Conservation (phyloP, 2,329 filamentous ascomycete genomes). For the Phyllachora maydis region DNA sequence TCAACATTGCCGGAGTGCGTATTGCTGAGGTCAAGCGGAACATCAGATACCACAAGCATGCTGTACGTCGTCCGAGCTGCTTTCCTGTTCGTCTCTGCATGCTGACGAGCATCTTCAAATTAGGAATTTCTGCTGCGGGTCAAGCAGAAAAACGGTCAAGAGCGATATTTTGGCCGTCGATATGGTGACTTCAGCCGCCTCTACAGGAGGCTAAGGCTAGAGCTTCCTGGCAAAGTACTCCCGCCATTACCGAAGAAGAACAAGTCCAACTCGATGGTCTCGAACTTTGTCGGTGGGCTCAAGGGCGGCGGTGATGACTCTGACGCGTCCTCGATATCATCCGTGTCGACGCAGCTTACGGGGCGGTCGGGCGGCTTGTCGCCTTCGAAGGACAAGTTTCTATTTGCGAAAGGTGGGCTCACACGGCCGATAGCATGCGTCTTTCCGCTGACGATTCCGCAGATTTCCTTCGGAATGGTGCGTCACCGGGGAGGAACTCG, state of each 20-base stretch:
- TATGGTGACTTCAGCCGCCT: conserved; percentile 77
- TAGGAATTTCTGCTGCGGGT: conserved; percentile 82
- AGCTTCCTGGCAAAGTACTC: conserved; percentile 79
- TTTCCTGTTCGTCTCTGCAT: no score
- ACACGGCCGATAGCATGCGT: background rate
- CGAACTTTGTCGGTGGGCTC: conserved; percentile 28
- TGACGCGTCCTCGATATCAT: conserved; percentile 64
- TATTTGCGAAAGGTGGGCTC: conserved; percentile 19
- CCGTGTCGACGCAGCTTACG: conserved; percentile 41
- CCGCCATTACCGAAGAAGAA: conserved; percentile 83
- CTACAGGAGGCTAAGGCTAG: conserved; percentile 58
- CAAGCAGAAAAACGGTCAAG: conserved; percentile 53
- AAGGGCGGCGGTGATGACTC: conserved; percentile 46
- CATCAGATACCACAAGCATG: conserved; percentile 77
- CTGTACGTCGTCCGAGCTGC: conserved; percentile 43
- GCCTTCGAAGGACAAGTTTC: conserved; percentile 15
- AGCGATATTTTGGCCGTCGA: conserved; percentile 62
- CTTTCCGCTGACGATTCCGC: background rate
- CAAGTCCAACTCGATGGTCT: conserved; percentile 52
- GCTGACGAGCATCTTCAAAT: conserved; percentile 1
- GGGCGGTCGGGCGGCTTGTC: conserved; percentile 9
- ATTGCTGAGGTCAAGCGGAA: conserved; percentile 67
- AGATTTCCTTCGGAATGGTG: conserved; percentile 16
- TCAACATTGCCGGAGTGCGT: conserved; percentile 82
- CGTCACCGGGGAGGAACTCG: conserved; percentile 16